Percentiles rank a stretch among this genome's conserved stretches.
Conservation (phyloP, 805 yeast genomes). For the Metschnikowia borealis region DNA sequence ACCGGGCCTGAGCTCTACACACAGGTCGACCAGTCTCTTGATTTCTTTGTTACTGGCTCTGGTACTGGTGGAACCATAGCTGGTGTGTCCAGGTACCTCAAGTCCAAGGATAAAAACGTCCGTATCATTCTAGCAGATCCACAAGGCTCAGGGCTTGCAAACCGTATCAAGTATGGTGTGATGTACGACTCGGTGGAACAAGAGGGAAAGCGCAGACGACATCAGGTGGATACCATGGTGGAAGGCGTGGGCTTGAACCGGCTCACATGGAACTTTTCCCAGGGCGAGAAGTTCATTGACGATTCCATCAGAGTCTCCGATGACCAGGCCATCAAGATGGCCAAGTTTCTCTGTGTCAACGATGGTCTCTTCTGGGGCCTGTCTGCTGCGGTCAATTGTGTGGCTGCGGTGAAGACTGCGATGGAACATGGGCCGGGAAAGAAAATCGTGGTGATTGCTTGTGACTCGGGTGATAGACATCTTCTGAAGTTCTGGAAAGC, state of each 20-base stretch:
- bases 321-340: conserved; percentile 82
- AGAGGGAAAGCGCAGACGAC: conserved; percentile 92
- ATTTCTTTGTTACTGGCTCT: conserved; percentile 82
- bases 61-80: conserved; percentile 69
- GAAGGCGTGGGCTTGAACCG: conserved; percentile 94
- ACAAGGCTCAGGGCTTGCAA: conserved; percentile 89
- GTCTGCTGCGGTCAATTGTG: conserved; percentile 91
- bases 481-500: conserved; percentile 87
- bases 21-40: conserved; percentile 64
- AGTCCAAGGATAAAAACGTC: conserved; percentile 41
- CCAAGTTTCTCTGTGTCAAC: conserved; percentile 68
- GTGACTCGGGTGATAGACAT: conserved; percentile 91
- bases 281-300: conserved; percentile 68
- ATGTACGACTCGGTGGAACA: conserved; percentile 87
- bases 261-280: conserved; percentile 72
- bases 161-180: conserved; percentile 82
- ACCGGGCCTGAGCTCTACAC: conserved; percentile 92
- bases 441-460: conserved; percentile 76
- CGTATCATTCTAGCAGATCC: conserved; percentile 82
- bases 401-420: conserved; percentile 67
- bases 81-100: conserved; percentile 30
- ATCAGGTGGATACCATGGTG: conserved; percentile 91
- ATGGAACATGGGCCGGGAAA: conserved; percentile 51
- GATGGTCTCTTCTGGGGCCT: conserved; percentile 93
- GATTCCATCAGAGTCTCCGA: conserved; percentile 79